phyloP scores from a whole-genome alignment of 495 filamentous ascomycete species.

The Penicillium pulvis region DNA sequence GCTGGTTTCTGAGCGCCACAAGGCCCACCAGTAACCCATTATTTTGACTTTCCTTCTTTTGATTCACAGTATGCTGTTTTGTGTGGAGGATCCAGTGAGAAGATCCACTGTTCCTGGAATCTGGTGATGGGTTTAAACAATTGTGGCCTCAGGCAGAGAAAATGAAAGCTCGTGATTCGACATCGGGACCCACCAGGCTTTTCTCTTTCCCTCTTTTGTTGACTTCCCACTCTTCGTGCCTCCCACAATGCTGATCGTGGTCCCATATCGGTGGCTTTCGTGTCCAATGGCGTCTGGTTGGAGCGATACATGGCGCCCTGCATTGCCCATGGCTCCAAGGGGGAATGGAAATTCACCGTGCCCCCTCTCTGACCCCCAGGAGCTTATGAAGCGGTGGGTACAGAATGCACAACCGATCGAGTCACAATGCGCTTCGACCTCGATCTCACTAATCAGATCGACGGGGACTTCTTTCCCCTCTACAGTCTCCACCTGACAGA shows the following conservation, averaged over 20 bases:
- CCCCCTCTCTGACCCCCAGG: background rate
- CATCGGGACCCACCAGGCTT: background rate
- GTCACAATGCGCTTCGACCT: slow-evolving; percentile 13
- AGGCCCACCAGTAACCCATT: background rate
- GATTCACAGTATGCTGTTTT: background rate
- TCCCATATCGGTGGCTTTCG: background rate
- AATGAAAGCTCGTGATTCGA: background rate
- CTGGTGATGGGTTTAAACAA: background rate
- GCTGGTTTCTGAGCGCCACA: background rate
- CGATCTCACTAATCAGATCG: slow-evolving; percentile 19
- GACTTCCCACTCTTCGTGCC: background rate
- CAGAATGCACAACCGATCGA: slow-evolving; percentile 18
- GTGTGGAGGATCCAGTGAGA: background rate
- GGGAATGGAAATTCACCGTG: background rate
- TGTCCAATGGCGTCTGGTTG: background rate
- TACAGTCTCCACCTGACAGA: slow-evolving; percentile 22
- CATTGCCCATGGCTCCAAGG: slow-evolving; percentile 4
- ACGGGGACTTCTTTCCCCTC: slow-evolving; percentile 21
- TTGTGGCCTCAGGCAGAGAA: background rate
- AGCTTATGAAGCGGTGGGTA: slow-evolving; percentile 24
- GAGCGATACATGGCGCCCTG: background rate
- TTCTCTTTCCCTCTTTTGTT: background rate
- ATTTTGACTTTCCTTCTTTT: background rate
- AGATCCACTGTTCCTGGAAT: slow-evolving; percentile 1
- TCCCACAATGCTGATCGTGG: slow-evolving; percentile 2